Evolutionary conservation across 257 asterid species (phyloP).

Genomic region (Lycium ferocissimum): DNA sequence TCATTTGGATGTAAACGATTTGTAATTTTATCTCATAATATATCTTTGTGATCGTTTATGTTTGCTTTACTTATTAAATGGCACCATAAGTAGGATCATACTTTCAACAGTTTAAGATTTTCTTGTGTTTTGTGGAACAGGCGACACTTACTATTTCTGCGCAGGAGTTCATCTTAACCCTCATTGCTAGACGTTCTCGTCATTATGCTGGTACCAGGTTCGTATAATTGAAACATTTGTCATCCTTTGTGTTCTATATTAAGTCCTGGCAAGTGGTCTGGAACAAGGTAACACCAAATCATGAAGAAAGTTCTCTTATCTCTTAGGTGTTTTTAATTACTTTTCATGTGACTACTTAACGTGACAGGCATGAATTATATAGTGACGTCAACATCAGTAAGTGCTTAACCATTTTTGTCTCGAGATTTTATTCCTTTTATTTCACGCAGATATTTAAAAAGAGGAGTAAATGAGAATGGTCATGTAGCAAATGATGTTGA

Average conservation of each 20-base stretch:
- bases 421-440: background rate
- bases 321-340: constrained; percentile 15
- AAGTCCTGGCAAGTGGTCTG: background rate
- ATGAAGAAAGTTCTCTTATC: background rate
- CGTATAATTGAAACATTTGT: background rate
- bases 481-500: constrained; percentile 97
- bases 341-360: constrained; percentile 22
- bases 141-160: constrained; percentile 65
- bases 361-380: background rate
- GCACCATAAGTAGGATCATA: background rate
- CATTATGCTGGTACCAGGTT: constrained; percentile 99
- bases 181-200: constrained; percentile 95
- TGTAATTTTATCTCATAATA: constrained; percentile 5
- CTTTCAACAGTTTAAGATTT: background rate
- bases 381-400: constrained; percentile 19
- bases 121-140: constrained; percentile 46
- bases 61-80: constrained; percentile 21
- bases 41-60: background rate
- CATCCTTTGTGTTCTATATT: background rate
- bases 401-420: background rate
- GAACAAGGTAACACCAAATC: background rate
- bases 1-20: background rate
- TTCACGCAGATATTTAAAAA: constrained; percentile 66
- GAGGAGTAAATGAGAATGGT: constrained; percentile 95
- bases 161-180: constrained; percentile 67